Percentiles rank a stretch among this genome's conserved stretches.
Evolutionary conservation across 805 yeast genomes (phyloP).

Genomic region (Pichia heedii): DNA sequence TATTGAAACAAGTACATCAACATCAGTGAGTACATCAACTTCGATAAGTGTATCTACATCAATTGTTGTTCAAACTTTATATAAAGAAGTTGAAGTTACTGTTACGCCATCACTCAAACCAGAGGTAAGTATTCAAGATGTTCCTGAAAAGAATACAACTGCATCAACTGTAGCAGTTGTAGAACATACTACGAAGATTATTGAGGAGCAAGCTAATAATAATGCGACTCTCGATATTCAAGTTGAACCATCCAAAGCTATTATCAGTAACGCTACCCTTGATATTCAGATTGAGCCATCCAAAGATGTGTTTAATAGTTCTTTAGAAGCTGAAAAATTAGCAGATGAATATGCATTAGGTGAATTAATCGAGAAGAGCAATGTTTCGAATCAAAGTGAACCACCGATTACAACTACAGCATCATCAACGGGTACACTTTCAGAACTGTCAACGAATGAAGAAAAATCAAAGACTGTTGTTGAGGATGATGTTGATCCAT

Average conservation of each 20-base stretch:
- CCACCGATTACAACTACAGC: background rate
- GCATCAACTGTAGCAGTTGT: too few relatives aligned
- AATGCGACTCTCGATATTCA: too few relatives aligned
- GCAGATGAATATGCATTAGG: background rate
- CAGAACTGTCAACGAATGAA: background rate
- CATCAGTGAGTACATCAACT: background rate
- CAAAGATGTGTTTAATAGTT: background rate
- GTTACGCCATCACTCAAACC: background rate
- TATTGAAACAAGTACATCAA: conserved; percentile 1
- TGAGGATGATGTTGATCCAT: background rate
- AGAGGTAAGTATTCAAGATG: too few relatives aligned
- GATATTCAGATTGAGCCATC: background rate
- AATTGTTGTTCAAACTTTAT: conserved; percentile 1
- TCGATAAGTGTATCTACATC: conserved; percentile 2
- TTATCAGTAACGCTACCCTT: too few relatives aligned
- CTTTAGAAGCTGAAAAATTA: background rate
- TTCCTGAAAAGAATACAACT: too few relatives aligned
- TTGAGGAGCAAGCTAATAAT: too few relatives aligned
- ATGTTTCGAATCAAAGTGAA: conserved; percentile 4
- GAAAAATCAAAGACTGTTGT: background rate
- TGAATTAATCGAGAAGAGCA: background rate
- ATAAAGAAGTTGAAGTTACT: background rate
- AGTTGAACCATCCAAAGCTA: background rate
- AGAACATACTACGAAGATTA: too few relatives aligned
- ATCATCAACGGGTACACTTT: background rate